phyloP scores from a whole-genome alignment of 805 yeast species.

The Candida hungchunana region DNA sequence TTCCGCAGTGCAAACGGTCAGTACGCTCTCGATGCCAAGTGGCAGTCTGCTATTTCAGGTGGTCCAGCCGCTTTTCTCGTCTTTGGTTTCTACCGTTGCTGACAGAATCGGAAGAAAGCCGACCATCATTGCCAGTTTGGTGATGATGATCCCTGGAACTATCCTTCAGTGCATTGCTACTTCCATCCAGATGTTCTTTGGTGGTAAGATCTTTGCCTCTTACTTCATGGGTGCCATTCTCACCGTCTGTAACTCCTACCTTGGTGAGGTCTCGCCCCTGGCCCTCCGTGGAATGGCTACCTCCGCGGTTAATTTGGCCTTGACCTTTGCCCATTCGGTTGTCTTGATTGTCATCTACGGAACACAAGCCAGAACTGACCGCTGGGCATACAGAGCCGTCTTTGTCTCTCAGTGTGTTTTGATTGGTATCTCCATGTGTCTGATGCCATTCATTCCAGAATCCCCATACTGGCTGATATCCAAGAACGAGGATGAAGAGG shows the following conservation, averaged over 20 bases:
- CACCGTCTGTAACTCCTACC: slow-evolving; percentile 33
- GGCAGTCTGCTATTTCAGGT: slow-evolving; percentile 40
- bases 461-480: slow-evolving; percentile 42
- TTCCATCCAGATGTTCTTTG: slow-evolving; percentile 32
- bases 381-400: slow-evolving; percentile 33
- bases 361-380: slow-evolving; percentile 8
- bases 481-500: slow-evolving; percentile 31
- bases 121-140: slow-evolving; percentile 27
- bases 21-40: slow-evolving; percentile 35
- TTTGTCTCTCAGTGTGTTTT: slow-evolving; percentile 23
- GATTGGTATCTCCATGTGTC: slow-evolving; percentile 21
- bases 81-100: slow-evolving; percentile 25
- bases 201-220: slow-evolving; percentile 37
- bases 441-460: slow-evolving; percentile 37
- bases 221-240: slow-evolving; percentile 37
- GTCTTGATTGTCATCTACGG: slow-evolving; percentile 28
- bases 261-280: slow-evolving; percentile 38
- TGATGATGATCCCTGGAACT: slow-evolving; percentile 31
- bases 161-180: slow-evolving; percentile 36
- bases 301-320: slow-evolving; percentile 33
- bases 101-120: slow-evolving; percentile 34
- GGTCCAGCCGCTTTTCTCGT: slow-evolving; percentile 28
- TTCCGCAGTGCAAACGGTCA: slow-evolving; percentile 24
- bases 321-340: slow-evolving; percentile 35
- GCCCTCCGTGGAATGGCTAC: slow-evolving; percentile 35